phyloP scores from a whole-genome alignment of 1,284 basidiomycete genomes.

The Lignosus rhinocerotis region DNA sequence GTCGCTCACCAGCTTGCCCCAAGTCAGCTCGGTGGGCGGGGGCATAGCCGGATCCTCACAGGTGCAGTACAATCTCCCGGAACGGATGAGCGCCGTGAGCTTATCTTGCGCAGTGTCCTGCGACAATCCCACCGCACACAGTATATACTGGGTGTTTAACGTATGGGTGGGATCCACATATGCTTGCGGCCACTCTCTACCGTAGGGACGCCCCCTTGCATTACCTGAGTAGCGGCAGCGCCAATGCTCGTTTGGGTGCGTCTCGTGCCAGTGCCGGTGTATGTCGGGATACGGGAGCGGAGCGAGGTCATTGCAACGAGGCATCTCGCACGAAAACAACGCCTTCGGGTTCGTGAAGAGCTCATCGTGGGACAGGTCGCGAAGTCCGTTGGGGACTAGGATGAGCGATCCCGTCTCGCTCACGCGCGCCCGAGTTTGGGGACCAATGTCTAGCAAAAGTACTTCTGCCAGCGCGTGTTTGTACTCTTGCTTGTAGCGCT shows the following conservation, averaged over 20 bases:
- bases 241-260: slow-evolving; percentile 1
- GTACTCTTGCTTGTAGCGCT: background rate
- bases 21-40: background rate
- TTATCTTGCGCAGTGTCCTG: background rate
- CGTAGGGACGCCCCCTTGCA: background rate
- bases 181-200: background rate
- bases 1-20: slow-evolving; percentile 4
- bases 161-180: background rate
- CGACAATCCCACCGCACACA: background rate
- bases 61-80: slow-evolving; percentile 7
- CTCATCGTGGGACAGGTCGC: background rate
- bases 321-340: background rate
- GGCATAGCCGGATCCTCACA: slow-evolving; percentile 11
- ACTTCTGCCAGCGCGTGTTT: background rate
- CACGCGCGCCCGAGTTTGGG: background rate
- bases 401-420: background rate
- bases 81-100: background rate
- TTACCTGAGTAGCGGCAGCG: background rate
- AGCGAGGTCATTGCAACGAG: background rate
- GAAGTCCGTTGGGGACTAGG: background rate
- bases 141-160: background rate
- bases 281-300: background rate
- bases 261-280: slow-evolving; percentile 9
- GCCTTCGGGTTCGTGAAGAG: background rate
- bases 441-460: background rate